Evolutionary conservation across 2,329 filamentous ascomycete species (phyloP).

Genomic region (Aulographum hederae): DNA sequence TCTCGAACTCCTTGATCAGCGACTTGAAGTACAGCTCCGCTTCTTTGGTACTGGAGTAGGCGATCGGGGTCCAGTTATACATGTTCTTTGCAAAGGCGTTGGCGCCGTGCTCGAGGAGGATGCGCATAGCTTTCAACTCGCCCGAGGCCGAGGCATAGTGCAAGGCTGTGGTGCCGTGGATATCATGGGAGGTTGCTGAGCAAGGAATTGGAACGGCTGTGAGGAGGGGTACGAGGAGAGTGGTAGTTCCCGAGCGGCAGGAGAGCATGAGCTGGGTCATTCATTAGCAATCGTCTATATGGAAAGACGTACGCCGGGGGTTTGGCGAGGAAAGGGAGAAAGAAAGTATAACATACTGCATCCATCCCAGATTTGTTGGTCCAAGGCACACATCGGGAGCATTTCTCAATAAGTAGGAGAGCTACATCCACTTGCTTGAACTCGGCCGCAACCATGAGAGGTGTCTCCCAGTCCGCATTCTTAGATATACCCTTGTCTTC

Average conservation of each 20-base stretch:
- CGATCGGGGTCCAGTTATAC: conserved; percentile 68
- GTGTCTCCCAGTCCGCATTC: conserved; percentile 65
- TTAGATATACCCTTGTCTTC: conserved; percentile 55
- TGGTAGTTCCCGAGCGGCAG: conserved; percentile 22
- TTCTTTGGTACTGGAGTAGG: conserved; percentile 65
- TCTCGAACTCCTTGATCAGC: conserved; percentile 53
- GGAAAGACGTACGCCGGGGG: no score
- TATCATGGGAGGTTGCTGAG: conserved; percentile 29
- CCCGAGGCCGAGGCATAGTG: conserved; percentile 76
- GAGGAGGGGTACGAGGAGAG: conserved; percentile 22
- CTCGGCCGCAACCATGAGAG: conserved; percentile 59
- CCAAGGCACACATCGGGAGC: conserved; percentile 44
- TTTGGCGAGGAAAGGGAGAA: neutral
- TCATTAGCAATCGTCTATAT: neutral
- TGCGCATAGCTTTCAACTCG: conserved; percentile 57
- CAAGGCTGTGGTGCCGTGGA: conserved; percentile 67
- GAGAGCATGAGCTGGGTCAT: conserved; percentile 19
- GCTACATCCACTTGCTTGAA: conserved; percentile 57
- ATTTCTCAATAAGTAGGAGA: conserved; percentile 46
- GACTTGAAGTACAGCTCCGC: conserved; percentile 73
- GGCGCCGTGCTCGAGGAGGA: conserved; percentile 61
- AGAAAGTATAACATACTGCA: conserved; percentile 37
- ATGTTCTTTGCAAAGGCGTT: conserved; percentile 54
- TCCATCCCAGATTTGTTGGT: conserved; percentile 52
- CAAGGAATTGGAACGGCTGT: conserved; percentile 12